Evolutionary conservation across 257 asterid species (phyloP).

Genomic region (Haberlea rhodopensis): DNA sequence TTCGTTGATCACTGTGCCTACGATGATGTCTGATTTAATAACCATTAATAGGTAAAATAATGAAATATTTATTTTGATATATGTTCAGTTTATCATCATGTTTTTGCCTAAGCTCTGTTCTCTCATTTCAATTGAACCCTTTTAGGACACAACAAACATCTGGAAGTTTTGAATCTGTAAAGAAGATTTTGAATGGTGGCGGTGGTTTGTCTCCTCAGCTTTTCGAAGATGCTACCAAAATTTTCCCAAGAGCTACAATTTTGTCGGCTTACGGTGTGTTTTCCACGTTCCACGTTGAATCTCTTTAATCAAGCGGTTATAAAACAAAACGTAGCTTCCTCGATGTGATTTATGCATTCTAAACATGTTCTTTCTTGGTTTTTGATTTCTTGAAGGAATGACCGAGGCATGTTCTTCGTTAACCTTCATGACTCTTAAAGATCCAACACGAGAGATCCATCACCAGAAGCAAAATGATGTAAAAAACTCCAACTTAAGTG

Average conservation of each 20-base stretch:
- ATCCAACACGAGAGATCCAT: conserved; percentile 36
- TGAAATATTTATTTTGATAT: background rate
- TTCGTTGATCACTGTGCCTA: conserved; percentile 78
- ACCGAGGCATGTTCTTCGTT: conserved; percentile 94
- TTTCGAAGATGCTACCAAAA: conserved; percentile 35
- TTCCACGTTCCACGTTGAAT: background rate
- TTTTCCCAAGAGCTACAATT: conserved; percentile 72
- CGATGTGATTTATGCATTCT: background rate
- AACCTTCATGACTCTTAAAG: conserved; percentile 78
- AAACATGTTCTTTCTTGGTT: background rate
- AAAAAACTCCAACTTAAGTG: conserved; percentile 26
- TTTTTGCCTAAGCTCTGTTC: background rate
- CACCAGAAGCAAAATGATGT: conserved; percentile 19
- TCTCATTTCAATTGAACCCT: background rate
- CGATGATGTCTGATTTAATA: conserved; percentile 88
- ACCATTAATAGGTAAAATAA: conserved; percentile 42
- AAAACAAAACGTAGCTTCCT: too few species aligned
- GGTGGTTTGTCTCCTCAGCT: conserved; percentile 66
- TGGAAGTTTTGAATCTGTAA: conserved; percentile 41
- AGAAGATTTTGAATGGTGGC: conserved; percentile 83
- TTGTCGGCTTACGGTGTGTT: conserved; percentile 78
- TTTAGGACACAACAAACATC: conserved; percentile 39
- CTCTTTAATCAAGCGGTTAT: too few species aligned
- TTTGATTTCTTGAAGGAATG: conserved; percentile 54
- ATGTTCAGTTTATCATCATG: background rate